These are phyloP conservation scores for Tulasnella sp. DNA, from an alignment of 768 basidiomycete genomes.

Conservation along the genomic window DNA sequence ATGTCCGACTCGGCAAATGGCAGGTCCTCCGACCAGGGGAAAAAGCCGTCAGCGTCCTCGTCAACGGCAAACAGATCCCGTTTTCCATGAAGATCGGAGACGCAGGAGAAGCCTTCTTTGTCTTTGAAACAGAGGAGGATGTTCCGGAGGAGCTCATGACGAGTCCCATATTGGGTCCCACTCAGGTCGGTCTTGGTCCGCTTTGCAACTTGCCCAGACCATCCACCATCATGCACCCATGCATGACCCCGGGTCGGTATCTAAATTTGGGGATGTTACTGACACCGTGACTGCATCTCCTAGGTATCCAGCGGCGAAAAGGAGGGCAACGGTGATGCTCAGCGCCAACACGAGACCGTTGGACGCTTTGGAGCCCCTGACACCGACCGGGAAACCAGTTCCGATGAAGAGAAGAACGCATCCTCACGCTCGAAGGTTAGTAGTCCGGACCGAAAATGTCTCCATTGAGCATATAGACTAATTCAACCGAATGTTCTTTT, in stretches of 20 bases:
- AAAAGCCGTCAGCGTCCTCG: slow-evolving; percentile 88
- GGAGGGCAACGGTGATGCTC: not conserved
- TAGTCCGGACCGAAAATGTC: not conserved
- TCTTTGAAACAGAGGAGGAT: slow-evolving; percentile 93
- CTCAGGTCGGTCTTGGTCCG: slow-evolving; percentile 31
- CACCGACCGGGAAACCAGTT: not conserved
- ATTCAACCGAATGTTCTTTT: not conserved
- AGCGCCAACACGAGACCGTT: not conserved
- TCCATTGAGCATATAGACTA: not conserved
- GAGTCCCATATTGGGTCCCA: slow-evolving; percentile 62
- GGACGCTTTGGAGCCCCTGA: slow-evolving; percentile 1
- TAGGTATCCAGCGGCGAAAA: not conserved
- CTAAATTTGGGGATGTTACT: not conserved
- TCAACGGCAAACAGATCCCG: slow-evolving; percentile 80
- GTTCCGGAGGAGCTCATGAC: slow-evolving; percentile 91
- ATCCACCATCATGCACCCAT: not conserved
- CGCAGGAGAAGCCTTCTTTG: slow-evolving; percentile 97
- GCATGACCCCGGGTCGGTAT: not conserved
- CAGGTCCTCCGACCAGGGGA: slow-evolving; percentile 89
- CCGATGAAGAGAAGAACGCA: not conserved
- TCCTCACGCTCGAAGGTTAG: not conserved
- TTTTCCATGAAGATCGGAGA: slow-evolving; percentile 99
- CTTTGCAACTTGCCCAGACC: not conserved
- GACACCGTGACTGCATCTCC: not conserved
- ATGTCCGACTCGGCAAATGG: slow-evolving; percentile 96